Conservation (phyloP, 2,329 filamentous ascomycete species). For the Penicillium sp. region DNA sequence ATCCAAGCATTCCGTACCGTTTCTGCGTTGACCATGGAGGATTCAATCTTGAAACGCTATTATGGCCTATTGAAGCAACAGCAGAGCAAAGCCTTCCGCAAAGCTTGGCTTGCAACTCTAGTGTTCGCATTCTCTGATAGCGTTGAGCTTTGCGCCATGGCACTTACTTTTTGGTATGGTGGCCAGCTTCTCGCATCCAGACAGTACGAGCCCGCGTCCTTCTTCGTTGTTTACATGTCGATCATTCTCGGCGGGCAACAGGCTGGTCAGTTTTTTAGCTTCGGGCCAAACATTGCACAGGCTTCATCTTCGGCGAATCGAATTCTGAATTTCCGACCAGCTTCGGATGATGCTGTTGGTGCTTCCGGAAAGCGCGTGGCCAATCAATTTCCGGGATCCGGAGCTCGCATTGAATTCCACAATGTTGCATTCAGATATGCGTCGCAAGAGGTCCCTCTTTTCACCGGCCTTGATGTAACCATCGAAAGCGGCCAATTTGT, state of each 20-base stretch:
- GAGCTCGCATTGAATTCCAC: not conserved
- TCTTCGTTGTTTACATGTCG: slow-evolving; percentile 1
- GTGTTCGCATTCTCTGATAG: not conserved
- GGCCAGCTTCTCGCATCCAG: not conserved
- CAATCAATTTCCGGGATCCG: not conserved
- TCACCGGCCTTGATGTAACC: not conserved
- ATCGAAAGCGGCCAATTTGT: slow-evolving; percentile 2
- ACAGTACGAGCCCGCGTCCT: not conserved
- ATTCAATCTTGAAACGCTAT: not conserved
- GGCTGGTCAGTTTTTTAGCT: not conserved
- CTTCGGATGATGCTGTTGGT: not conserved
- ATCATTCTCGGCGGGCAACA: slow-evolving; percentile 1
- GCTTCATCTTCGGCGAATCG: not conserved
- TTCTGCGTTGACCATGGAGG: not conserved
- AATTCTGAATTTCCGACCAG: not conserved
- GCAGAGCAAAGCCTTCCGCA: not conserved
- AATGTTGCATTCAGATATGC: not conserved
- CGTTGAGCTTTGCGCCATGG: slow-evolving; percentile 1
- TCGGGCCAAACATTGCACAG: not conserved
- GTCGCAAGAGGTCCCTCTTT: not conserved
- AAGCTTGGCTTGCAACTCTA: not conserved
- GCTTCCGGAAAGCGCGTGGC: not conserved
- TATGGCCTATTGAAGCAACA: not conserved
- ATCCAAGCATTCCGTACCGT: not conserved
- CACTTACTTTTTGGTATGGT: not conserved